Base-by-base conservation (phyloP, 2,329 filamentous ascomycete genomes). In the Ceratocystis smalleyi region DNA sequence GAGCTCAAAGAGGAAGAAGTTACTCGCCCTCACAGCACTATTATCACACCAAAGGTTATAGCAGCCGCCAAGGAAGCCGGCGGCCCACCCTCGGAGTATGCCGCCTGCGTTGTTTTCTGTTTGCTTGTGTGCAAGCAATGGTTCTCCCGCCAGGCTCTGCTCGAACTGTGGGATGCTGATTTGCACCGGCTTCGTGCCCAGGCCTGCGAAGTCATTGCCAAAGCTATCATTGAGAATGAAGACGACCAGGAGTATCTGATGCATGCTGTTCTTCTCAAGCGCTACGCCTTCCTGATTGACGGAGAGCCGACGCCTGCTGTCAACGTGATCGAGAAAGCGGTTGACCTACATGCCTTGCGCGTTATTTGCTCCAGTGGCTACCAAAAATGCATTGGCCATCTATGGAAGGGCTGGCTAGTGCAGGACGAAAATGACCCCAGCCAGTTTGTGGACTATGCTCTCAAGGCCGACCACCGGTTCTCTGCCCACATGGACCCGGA, bases 371-470 rank as follows among this genome's bases (percentile, higher is more conserved):
- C 88, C 0, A 91, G 89, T 0, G 92, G 94, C 30, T 99, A 97
- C 73, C 94, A 97, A 69, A 96, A 95, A 76, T 97, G 92, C 72
- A 90, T 97, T 70, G 83, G 81, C 67, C 90, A 95, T 71, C 84
- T 99, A 7, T 99, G 94, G 94, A 84, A 85, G 67, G 94, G 94
- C 24, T 99, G 94, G 94, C 79, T 97, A 7, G 85, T 96, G n/a
- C 94, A 99, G 73, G 90, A 96, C 69, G 91, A 96, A 70, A 81
- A 91, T 61, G 91, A 97, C 69, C 88, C 92, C 0, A 84, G 86
- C n/a, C 85, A 84, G 62, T 99, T 99, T 72, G 81, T 96, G 63
- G 86, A 91, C 71, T 99, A 95, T 77, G 83, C 86, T 69, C 80
- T 89, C 66, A 90, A 90, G 72, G 89, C 86, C 66, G 88, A 91